A percentile compares a stretch with the other conserved stretches of the same genome.
Conservation (phyloP, 192 early-diverging fungal genomes). For the Geranomyces variabilis region DNA sequence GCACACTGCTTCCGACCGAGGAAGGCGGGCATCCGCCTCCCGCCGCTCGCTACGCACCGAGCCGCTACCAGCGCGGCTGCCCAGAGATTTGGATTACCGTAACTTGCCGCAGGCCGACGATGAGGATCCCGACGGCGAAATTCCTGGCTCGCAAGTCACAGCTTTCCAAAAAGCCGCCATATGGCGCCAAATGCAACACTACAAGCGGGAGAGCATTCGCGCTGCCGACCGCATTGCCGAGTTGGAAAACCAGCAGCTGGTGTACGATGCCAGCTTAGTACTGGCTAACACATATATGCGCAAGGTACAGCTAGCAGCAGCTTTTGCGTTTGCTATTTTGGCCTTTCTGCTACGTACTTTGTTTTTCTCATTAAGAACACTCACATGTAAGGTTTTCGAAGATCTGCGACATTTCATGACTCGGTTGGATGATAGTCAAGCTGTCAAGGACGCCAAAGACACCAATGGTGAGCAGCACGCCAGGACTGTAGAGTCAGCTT, state of each 20-base stretch:
- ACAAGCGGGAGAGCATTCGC: conserved; percentile 37
- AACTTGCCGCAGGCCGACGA: too few relatives aligned
- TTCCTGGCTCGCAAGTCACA: conserved; percentile 31
- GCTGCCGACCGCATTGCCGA: conserved; percentile 10
- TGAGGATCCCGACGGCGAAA: conserved; percentile 31
- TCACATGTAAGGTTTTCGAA: conserved; percentile 28
- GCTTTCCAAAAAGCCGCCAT: conserved; percentile 60
- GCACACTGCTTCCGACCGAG: too few relatives aligned
- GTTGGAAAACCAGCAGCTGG: conserved; percentile 24
- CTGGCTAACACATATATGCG: conserved; percentile 13
- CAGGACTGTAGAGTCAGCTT: too few relatives aligned
- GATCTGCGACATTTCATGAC: conserved; percentile 22
- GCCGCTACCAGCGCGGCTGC: conserved; percentile 2
- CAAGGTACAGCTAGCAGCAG: conserved; percentile 27
- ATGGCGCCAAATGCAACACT: conserved; percentile 54
- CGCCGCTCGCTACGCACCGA: too few relatives aligned
- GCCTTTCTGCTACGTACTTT: neutral
- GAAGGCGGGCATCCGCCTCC: too few relatives aligned
- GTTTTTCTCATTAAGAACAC: conserved; percentile 9
- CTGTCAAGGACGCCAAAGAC: neutral
- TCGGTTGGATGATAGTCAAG: neutral
- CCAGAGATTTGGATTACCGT: too few relatives aligned
- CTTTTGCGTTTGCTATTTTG: neutral
- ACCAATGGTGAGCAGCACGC: too few relatives aligned
- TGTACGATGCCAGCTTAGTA: conserved; percentile 16